Percentiles rank a stretch among this genome's conserved stretches.
Evolutionary conservation across 345 rosid species (phyloP).

Genomic region (Ceriops zippeliana): DNA sequence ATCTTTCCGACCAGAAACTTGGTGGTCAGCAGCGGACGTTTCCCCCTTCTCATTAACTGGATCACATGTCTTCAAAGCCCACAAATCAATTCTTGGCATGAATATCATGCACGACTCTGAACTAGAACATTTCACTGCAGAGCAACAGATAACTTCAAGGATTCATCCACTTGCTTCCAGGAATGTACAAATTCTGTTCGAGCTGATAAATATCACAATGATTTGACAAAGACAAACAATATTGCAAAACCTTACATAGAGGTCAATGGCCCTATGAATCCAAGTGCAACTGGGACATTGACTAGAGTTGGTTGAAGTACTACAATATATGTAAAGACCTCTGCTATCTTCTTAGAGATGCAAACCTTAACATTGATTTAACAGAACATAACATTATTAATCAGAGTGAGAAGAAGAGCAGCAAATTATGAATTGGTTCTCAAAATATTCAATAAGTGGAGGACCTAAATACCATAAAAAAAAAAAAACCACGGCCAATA

Average conservation of each 20-base stretch:
- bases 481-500: not conserved
- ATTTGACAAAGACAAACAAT: not conserved
- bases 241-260: too few species aligned
- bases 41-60: conserved; percentile 24
- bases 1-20: conserved; percentile 25
- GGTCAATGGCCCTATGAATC: too few species aligned
- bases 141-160: conserved; percentile 26
- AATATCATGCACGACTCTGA: conserved; percentile 56
- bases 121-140: conserved; percentile 83
- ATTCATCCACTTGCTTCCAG: not conserved
- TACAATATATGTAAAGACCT: too few species aligned
- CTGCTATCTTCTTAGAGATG: too few species aligned
- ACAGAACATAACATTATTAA: too few species aligned
- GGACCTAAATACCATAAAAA: not conserved
- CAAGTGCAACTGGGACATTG: too few species aligned
- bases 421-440: too few species aligned
- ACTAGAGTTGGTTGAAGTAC: too few species aligned
- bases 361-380: too few species aligned
- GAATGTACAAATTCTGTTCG: not conserved
- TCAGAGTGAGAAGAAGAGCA: too few species aligned
- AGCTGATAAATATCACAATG: not conserved
- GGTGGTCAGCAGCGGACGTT: conserved; percentile 22
- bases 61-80: conserved; percentile 64
- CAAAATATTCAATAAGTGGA: too few species aligned
- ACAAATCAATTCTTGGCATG: conserved; percentile 92